phyloP scores from a whole-genome alignment of 345 rosid species.

The Isatis tinctoria region DNA sequence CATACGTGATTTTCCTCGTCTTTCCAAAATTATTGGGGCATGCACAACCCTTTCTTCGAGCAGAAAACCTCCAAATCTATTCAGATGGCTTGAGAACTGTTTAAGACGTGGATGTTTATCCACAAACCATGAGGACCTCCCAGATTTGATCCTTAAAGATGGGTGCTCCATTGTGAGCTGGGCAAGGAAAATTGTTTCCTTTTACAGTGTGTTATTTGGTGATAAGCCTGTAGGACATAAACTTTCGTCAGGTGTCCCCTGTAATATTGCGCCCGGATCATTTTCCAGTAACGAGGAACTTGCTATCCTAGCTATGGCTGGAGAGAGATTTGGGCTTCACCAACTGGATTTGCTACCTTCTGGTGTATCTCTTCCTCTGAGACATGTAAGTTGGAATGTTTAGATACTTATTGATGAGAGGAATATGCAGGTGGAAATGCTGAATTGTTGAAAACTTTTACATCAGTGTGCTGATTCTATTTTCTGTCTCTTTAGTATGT shows the following conservation, averaged over 20 bases:
- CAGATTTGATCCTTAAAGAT: slow-evolving; percentile 60
- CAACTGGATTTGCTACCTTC: slow-evolving; percentile 82
- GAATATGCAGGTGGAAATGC: slow-evolving; percentile 7
- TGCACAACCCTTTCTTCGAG: slow-evolving; percentile 32
- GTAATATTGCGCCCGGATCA: slow-evolving; percentile 78
- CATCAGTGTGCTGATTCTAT: background rate
- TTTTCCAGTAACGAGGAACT: slow-evolving; percentile 70
- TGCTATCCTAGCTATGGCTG: slow-evolving; percentile 87
- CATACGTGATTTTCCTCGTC: slow-evolving; percentile 83
- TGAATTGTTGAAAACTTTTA: slow-evolving; percentile 4
- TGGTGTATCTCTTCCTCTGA: slow-evolving; percentile 88
- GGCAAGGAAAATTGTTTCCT: slow-evolving; percentile 81
- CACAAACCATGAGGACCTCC: slow-evolving; percentile 58
- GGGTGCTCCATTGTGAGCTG: slow-evolving; percentile 66
- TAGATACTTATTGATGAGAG: background rate
- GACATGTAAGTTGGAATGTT: slow-evolving; percentile 70
- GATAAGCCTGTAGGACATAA: slow-evolving; percentile 59
- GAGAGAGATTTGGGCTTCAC: slow-evolving; percentile 88
- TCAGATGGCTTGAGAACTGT: slow-evolving; percentile 87
- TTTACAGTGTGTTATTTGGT: slow-evolving; percentile 78
- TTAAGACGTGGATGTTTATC: slow-evolving; percentile 59
- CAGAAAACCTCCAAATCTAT: slow-evolving; percentile 72
- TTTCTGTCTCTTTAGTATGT: slow-evolving; percentile 1
- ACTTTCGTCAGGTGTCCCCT: slow-evolving; percentile 72
- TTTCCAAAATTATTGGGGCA: slow-evolving; percentile 40